These are phyloP conservation scores for Gaertneriomyces semiglobifer DNA, from an alignment of 192 early-diverging fungal genomes.

Conservation along the genomic window DNA sequence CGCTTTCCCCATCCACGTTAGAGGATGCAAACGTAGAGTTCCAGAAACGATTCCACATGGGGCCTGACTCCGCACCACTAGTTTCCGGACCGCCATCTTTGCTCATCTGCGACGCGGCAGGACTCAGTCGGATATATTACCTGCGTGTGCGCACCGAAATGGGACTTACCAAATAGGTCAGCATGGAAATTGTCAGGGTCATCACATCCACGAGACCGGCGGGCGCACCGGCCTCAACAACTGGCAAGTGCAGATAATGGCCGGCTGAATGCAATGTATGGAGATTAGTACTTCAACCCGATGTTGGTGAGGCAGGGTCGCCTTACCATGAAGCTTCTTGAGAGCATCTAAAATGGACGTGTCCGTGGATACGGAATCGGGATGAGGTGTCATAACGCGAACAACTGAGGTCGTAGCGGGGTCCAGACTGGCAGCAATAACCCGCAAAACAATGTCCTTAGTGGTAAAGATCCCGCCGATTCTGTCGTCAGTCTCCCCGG, in stretches of 20 bases:
- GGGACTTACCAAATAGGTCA: constrained; percentile 39
- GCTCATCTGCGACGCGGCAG: neutral
- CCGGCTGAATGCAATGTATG: constrained; percentile 24
- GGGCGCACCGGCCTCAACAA: constrained; percentile 35
- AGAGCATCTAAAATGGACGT: constrained; percentile 49
- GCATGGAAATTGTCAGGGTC: constrained; percentile 46
- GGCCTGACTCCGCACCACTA: constrained; percentile 29
- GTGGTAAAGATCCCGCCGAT: constrained; percentile 54
- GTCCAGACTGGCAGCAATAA: constrained; percentile 62
- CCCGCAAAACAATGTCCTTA: constrained; percentile 49
- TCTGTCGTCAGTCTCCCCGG: constrained; percentile 31
- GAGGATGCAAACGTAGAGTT: constrained; percentile 37
- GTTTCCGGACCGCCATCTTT: constrained; percentile 4
- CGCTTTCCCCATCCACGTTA: constrained; percentile 31
- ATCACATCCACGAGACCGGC: constrained; percentile 48
- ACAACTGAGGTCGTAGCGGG: constrained; percentile 89
- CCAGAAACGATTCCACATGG: constrained; percentile 44
- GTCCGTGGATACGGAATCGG: constrained; percentile 38
- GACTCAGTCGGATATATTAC: neutral
- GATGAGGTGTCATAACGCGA: constrained; percentile 82
- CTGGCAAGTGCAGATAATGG: constrained; percentile 49
- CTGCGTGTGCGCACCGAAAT: neutral
- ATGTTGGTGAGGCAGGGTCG: neutral
- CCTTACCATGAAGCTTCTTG: constrained; percentile 44
- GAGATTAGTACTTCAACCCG: neutral